A percentile compares a stretch with the other conserved stretches of the same genome.
These are phyloP conservation scores for Solanum tarapatanum DNA, from an alignment of 257 asterid genomes.

Conservation along the genomic window DNA sequence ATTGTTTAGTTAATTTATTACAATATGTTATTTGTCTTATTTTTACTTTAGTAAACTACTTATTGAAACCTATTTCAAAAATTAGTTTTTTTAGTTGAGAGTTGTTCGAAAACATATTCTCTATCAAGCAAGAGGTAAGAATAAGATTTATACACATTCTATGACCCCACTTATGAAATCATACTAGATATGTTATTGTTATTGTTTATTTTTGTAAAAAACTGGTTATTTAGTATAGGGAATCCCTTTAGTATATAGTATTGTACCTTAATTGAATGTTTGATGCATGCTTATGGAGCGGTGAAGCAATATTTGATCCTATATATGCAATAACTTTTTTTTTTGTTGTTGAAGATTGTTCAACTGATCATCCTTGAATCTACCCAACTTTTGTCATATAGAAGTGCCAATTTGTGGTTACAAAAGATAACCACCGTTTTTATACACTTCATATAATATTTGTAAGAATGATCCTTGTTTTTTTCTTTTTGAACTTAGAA, in stretches of 20 bases:
- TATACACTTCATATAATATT: not conserved
- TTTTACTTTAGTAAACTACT: not conserved
- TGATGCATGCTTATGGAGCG: not conserved
- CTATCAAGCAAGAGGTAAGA: not conserved
- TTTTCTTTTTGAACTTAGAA: not conserved
- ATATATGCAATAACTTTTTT: not conserved
- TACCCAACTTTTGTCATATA: accelerated
- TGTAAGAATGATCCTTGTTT: not conserved
- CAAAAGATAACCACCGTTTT: too few relatives aligned
- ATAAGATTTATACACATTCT: not conserved
- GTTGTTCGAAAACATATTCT: accelerated
- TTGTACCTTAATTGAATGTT: not conserved
- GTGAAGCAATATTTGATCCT: not conserved
- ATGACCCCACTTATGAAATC: too few relatives aligned
- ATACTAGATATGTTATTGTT: too few relatives aligned
- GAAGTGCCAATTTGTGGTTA: not conserved
- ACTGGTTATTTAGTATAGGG: too few relatives aligned
- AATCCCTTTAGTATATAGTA: too few relatives aligned
- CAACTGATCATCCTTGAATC: not conserved
- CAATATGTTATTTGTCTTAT: not conserved
- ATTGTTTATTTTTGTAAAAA: not conserved
- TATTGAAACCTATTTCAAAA: not conserved
- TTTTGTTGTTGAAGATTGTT: not conserved
- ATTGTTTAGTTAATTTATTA: not conserved
- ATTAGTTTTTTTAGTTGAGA: not conserved